A percentile compares a stretch with the other conserved stretches of the same genome.
phyloP scores from a whole-genome alignment of 495 filamentous ascomycete genomes.

The Xylaria curta region DNA sequence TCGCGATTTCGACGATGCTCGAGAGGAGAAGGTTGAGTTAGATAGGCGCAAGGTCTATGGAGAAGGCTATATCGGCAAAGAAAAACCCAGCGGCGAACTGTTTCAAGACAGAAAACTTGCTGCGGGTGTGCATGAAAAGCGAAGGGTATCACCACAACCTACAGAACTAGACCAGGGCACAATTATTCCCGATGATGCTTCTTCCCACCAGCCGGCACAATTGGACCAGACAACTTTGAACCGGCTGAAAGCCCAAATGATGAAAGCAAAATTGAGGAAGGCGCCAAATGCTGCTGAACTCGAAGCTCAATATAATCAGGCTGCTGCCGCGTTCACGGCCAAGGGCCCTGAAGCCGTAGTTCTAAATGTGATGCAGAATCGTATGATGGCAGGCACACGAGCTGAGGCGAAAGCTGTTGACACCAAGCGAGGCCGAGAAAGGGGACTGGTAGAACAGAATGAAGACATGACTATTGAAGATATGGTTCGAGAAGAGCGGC shows the following conservation, averaged over 20 bases:
- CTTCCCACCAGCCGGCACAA: conserved; percentile 47
- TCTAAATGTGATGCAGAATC: conserved; percentile 85
- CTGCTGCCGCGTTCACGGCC: conserved; percentile 61
- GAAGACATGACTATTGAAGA: conserved; percentile 96
- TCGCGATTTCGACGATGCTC: conserved; percentile 86
- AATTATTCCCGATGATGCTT: conserved; percentile 51
- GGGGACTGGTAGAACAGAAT: conserved; percentile 83
- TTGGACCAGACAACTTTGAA: conserved; percentile 84
- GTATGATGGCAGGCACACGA: conserved; percentile 78
- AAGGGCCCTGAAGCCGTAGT: conserved; percentile 71
- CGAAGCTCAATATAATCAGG: conserved; percentile 83
- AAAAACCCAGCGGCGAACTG: conserved; percentile 87
- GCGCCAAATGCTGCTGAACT: conserved; percentile 75
- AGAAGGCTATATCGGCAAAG: conserved; percentile 81
- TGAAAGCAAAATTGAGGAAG: conserved; percentile 88
- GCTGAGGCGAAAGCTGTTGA: conserved; percentile 78
- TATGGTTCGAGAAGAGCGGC: conserved; percentile 91
- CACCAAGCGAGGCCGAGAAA: conserved; percentile 78
- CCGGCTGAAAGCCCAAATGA: conserved; percentile 85
- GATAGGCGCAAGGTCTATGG: conserved; percentile 87
- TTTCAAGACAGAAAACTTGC: conserved; percentile 68
- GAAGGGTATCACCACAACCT: conserved; percentile 43
- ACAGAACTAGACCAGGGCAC: conserved; percentile 50
- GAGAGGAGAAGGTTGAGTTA: conserved; percentile 93
- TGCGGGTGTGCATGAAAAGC: conserved; percentile 55